Percentiles rank a stretch among this genome's conserved stretches.
phyloP scores from a whole-genome alignment of 495 filamentous ascomycete genomes.

The Neurospora sp. region DNA sequence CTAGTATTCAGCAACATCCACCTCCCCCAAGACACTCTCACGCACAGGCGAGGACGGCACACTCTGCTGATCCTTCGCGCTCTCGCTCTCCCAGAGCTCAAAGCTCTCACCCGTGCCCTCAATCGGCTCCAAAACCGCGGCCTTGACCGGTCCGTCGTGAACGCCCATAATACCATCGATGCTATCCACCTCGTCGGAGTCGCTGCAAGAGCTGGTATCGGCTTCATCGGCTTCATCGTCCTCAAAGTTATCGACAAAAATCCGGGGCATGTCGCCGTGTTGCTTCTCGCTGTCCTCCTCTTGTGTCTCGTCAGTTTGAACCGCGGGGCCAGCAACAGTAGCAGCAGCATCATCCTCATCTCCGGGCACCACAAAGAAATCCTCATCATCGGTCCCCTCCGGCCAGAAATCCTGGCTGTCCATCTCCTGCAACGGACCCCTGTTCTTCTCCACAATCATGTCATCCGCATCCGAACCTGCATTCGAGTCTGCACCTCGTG shows the following conservation, averaged over 20 bases:
- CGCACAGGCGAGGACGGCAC: conserved; percentile 15
- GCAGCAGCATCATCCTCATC: conserved; percentile 40
- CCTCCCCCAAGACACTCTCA: not conserved
- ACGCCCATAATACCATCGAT: conserved; percentile 42
- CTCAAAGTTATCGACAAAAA: conserved; percentile 9
- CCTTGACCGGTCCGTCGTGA: conserved; percentile 25
- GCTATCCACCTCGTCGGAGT: conserved; percentile 8
- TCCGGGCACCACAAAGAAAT: conserved; percentile 46
- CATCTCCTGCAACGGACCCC: conserved; percentile 63
- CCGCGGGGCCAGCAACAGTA: not conserved
- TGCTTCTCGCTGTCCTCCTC: not conserved
- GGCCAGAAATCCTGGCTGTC: conserved; percentile 63
- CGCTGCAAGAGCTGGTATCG: conserved; percentile 4
- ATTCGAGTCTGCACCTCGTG: not conserved
- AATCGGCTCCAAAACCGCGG: conserved; percentile 39
- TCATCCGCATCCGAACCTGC: conserved; percentile 18
- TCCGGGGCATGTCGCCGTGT: not conserved
- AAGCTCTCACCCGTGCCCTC: conserved; percentile 44
- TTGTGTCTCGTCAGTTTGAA: not conserved
- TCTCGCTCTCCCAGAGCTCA: conserved; percentile 58
- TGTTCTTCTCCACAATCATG: conserved; percentile 42
- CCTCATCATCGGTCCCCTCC: conserved; percentile 53
- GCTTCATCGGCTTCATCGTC: conserved; percentile 2
- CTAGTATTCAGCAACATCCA: not conserved
- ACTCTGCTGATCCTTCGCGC: conserved; percentile 41